Base-by-base conservation (phyloP, 2,329 filamentous ascomycete species). In the Arthrobotrys entomopaga region DNA sequence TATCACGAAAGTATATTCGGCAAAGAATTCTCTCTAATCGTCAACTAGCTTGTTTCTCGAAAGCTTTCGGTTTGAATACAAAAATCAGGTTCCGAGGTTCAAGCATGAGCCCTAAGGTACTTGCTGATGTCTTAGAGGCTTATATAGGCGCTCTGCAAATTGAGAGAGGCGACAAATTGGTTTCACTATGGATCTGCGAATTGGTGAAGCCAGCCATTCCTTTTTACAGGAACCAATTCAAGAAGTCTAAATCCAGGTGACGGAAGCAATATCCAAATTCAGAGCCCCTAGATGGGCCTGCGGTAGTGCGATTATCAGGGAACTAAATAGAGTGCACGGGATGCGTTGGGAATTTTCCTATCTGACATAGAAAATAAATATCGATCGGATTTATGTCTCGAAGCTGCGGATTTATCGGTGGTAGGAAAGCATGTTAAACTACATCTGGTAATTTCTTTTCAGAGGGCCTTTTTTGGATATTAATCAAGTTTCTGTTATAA, bases 151-250 rank as follows among this genome's bases (percentile, higher is more conserved):
- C 64, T 3, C 20, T 67, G 20, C 40, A 20, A 16, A 42, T 59
- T n/a, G 54, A 67, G 29, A 38, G 26, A 1, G 54, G 54, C 8
- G 24, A n/a, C 4, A 10, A 53, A 2, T n/a, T 7, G 6, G 57
- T 54, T 1, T 34, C 24, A 10, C 16, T 19, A 3, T 67, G 48
- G 22, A 54, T 60, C 7, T 1, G 40, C n/a, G 11, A 22, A 3
- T 43, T 67, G 11, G 57, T 67, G 7, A 26, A 60, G 1, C 64
- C 64, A n/a, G 54, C 48, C 2, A 54, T 67, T n/a, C 48, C 48
- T n/a, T 67, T 67, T 19, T 48, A 67, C 13, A 29, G 64, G 2
- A 20, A 60, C 2, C 54, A 43, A 19, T 57, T 43, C 16, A 43
- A 42, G 54, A 4, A 11, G 19, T n/a, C 29, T 7, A 5, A 19